Percentiles rank a stretch among this genome's conserved stretches.
phyloP scores from a whole-genome alignment of 169 alveolate species.

The Cryptosporidium canis region DNA sequence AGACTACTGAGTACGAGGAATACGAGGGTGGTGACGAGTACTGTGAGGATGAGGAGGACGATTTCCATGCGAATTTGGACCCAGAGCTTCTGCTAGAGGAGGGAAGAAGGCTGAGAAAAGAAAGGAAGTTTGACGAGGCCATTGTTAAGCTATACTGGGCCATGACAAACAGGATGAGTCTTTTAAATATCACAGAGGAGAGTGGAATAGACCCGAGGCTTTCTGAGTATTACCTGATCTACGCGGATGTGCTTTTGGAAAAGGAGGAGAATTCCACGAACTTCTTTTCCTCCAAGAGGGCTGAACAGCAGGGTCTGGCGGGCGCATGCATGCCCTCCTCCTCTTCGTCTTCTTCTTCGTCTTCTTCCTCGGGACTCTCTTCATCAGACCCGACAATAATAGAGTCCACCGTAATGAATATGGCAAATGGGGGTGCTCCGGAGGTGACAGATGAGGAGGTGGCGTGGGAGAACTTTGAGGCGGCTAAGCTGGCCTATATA shows the following conservation, averaged over 20 bases:
- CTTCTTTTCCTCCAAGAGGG: constrained; percentile 15
- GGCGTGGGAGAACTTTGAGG: constrained; percentile 71
- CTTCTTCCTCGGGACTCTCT: constrained; percentile 2
- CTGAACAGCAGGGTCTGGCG: background rate
- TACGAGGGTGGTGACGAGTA: background rate
- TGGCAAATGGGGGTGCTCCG: background rate
- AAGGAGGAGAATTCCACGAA: constrained; percentile 63
- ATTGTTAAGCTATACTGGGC: constrained; percentile 66
- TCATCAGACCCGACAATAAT: background rate
- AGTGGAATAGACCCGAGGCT: constrained; percentile 71
- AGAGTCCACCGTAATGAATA: constrained; percentile 1
- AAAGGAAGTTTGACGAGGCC: constrained; percentile 40
- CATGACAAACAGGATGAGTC: constrained; percentile 53
- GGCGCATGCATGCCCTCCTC: background rate
- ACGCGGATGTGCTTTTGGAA: constrained; percentile 52
- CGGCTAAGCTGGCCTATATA: constrained; percentile 67
- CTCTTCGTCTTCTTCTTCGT: background rate
- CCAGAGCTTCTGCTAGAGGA: constrained; percentile 49
- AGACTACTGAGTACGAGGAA: background rate
- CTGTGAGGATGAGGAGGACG: constrained; percentile 54
- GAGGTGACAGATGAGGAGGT: constrained; percentile 64
- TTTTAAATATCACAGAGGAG: constrained; percentile 24
- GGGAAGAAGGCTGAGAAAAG: constrained; percentile 45
- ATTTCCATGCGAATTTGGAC: constrained; percentile 21
- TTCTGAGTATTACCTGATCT: constrained; percentile 38